Conservation (phyloP, 2,329 filamentous ascomycete species). For the Pseudonectria foliicola region DNA sequence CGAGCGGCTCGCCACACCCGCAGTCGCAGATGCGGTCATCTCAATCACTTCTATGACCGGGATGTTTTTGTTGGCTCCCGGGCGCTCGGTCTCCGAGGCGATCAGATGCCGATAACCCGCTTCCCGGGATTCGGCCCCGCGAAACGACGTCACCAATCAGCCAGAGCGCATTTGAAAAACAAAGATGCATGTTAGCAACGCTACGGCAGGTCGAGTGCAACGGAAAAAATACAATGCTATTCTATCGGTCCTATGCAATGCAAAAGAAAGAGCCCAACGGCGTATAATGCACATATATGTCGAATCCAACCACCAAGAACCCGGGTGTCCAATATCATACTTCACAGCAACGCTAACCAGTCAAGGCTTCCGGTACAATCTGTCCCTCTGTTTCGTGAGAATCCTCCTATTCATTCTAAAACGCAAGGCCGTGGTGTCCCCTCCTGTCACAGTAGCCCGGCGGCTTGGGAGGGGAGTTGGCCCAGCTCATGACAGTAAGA, state of each 20-base stretch:
- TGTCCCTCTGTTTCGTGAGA: slow-evolving; percentile 1
- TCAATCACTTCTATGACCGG: slow-evolving; percentile 7
- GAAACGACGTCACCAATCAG: slow-evolving; percentile 10
- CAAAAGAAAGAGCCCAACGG: slow-evolving; percentile 7
- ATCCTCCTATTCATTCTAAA: background rate
- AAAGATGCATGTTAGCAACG: background rate
- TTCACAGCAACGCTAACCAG: slow-evolving; percentile 1
- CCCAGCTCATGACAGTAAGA: slow-evolving; percentile 84
- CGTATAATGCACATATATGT: slow-evolving; percentile 10
- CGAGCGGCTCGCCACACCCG: too few relatives aligned
- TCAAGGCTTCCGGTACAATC: slow-evolving; percentile 1
- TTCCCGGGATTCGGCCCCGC: slow-evolving; percentile 16
- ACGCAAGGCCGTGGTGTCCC: slow-evolving; percentile 12
- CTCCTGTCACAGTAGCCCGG: slow-evolving; percentile 50
- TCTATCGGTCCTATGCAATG: slow-evolving; percentile 11
- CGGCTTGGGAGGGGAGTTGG: slow-evolving; percentile 43
- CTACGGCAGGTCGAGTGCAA: background rate
- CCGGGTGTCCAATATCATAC: slow-evolving; percentile 1
- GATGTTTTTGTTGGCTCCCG: slow-evolving; percentile 4
- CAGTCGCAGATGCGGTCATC: too few relatives aligned
- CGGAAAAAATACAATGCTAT: background rate
- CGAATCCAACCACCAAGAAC: slow-evolving; percentile 4
- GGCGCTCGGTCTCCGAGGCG: slow-evolving; percentile 17
- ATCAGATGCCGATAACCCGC: slow-evolving; percentile 11
- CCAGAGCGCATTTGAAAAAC: slow-evolving; percentile 6